These are phyloP conservation scores for Ogataea hybrid DNA, from an alignment of 1,139 yeast species.

Conservation along the genomic window DNA sequence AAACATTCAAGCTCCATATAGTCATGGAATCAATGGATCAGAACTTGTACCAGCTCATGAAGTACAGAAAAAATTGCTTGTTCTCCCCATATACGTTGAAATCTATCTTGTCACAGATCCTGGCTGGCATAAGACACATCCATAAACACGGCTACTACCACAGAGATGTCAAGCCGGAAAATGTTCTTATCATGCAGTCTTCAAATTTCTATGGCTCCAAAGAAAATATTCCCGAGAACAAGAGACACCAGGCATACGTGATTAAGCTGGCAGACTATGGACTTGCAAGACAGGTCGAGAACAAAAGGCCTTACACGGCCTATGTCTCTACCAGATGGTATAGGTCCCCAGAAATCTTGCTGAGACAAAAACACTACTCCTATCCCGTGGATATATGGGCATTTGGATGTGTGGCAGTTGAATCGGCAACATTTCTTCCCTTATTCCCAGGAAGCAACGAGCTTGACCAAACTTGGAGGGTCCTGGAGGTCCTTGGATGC, in stretches of 20 bases:
- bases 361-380: slow-evolving; percentile 65
- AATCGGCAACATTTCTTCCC: slow-evolving; percentile 72
- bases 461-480: slow-evolving; percentile 70
- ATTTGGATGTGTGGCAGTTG: slow-evolving; percentile 82
- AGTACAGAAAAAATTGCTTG: slow-evolving; percentile 46
- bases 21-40: slow-evolving; percentile 90
- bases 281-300: slow-evolving; percentile 64
- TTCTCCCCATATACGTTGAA: slow-evolving; percentile 61
- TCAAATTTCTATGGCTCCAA: slow-evolving; percentile 49
- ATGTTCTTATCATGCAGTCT: slow-evolving; percentile 68
- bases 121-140: slow-evolving; percentile 78
- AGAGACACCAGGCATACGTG: slow-evolving; percentile 49
- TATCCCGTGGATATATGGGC: slow-evolving; percentile 93
- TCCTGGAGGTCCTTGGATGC: slow-evolving; percentile 67
- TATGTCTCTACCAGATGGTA: slow-evolving; percentile 97
- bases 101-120: slow-evolving; percentile 66
- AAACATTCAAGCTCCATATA: slow-evolving; percentile 60
- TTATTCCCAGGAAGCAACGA: slow-evolving; percentile 83
- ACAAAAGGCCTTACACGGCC: slow-evolving; percentile 59
- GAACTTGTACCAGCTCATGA: slow-evolving; percentile 72
- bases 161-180: slow-evolving; percentile 81
- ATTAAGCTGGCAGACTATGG: slow-evolving; percentile 93
- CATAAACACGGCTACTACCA: slow-evolving; percentile 76
- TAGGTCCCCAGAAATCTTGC: slow-evolving; percentile 86
- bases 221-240: slow-evolving; percentile 39